These are phyloP conservation scores for Massariosphaeria phaeospora DNA, from an alignment of 495 filamentous ascomycete species.

Conservation along the genomic window DNA sequence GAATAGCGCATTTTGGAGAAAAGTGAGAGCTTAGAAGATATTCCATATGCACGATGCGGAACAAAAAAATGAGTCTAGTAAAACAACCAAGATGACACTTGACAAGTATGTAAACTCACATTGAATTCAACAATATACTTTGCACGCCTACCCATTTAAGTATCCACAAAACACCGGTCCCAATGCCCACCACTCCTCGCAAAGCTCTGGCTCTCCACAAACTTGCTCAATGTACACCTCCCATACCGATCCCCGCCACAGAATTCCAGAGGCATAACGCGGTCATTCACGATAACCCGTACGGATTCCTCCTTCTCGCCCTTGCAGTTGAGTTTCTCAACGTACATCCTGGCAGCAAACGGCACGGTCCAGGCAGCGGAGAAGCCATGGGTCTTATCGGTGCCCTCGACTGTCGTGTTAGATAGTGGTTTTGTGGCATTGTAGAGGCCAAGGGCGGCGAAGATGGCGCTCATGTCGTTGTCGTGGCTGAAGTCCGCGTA, in stretches of 20 bases:
- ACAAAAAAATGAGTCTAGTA: too few relatives aligned
- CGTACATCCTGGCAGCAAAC: constrained; percentile 69
- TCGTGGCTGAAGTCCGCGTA: constrained; percentile 90
- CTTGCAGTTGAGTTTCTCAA: constrained; percentile 76
- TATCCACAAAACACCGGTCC: constrained; percentile 50
- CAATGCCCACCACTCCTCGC: constrained; percentile 64
- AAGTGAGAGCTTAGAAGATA: too few relatives aligned
- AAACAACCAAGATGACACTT: too few relatives aligned
- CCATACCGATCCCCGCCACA: constrained; percentile 65
- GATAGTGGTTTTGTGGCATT: constrained; percentile 52
- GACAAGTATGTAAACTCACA: too few relatives aligned
- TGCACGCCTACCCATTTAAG: too few relatives aligned
- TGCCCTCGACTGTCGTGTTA: constrained; percentile 45
- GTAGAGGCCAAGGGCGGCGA: constrained; percentile 70
- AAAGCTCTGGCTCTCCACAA: constrained; percentile 68
- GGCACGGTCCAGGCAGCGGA: constrained; percentile 71
- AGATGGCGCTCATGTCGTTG: constrained; percentile 71
- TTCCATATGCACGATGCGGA: too few relatives aligned
- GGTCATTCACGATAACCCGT: constrained; percentile 73
- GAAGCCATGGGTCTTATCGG: constrained; percentile 52
- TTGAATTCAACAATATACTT: too few relatives aligned
- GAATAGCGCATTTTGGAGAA: too few relatives aligned
- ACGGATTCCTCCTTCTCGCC: constrained; percentile 54
- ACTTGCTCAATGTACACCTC: constrained; percentile 58
- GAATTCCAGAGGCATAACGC: constrained; percentile 63